Conservation (phyloP, 306 rosid species). For the Leucaena leucocephala region DNA sequence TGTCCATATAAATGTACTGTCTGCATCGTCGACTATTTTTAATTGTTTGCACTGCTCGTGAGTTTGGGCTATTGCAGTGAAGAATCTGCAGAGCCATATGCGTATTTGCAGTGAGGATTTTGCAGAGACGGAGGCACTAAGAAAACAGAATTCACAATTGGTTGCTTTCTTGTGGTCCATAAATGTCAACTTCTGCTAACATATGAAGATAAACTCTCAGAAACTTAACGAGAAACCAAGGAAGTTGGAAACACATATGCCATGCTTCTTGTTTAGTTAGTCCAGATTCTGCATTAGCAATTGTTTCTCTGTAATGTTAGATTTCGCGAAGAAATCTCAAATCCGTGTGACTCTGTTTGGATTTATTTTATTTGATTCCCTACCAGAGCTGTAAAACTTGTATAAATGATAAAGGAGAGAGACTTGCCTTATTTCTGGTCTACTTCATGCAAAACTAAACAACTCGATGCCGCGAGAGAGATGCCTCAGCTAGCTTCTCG, state of each 20-base stretch:
- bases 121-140: background rate
- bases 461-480: constrained; percentile 46
- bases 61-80: constrained; percentile 33
- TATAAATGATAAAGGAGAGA: background rate
- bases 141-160: background rate
- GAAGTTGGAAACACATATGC: background rate
- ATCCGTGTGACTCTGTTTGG: no score
- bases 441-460: constrained; percentile 38
- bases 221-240: background rate
- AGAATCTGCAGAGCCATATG: background rate
- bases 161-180: background rate
- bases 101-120: no score
- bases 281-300: background rate
- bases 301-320: background rate
- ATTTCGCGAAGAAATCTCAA: background rate
- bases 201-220: background rate
- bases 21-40: background rate
- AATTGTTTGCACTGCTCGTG: background rate
- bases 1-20: background rate
- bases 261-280: background rate
- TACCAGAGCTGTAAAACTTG: background rate
- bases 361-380: constrained; percentile 27
- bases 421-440: constrained; percentile 3
- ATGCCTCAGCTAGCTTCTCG: background rate
- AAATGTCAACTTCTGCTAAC: constrained; percentile 2